Evolutionary conservation across 352 stramenopile species (phyloP), one percentile per base, ranked within the genome.

Genomic region (Phytophthora crassamura): DNA sequence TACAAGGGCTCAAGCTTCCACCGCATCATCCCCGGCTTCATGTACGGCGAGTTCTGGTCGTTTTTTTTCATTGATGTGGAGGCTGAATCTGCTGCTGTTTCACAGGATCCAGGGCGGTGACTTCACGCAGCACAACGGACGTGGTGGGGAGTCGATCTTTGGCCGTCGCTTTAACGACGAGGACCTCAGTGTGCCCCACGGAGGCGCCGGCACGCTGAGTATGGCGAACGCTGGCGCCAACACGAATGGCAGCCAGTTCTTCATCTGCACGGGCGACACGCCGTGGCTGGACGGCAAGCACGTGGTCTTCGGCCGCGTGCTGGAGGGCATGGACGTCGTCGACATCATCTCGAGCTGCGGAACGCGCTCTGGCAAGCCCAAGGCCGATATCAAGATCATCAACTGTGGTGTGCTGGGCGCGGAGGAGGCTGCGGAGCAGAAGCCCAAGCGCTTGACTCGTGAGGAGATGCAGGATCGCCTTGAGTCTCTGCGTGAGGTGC

Each of bases 271-370:
- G 41, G 82, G 80, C 35, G 88, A 97, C 63, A 99, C 96, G 28
- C 88, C 94, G 34, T 99, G 95, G 95, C 82, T 99, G 33, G 95
- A 99, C 64, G 95, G 95, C 50, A 98, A 97, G 75, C 97, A 99
- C 84, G 84, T 98, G 25, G 98, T 99, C 0, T 99, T 99, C 78
- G 97, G 97, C 30, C 78, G 80, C 47, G 91, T 97, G 7, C 42
- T 95, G 34, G 90, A 98, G 49, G 93, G 93, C 41, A 92, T 93
- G 79, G 88, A 97, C 67, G 77, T 98, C 33, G 89, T 98, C n/a
- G 95, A 98, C 59, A 90, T 86, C 41, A 74, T 98, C 46, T 85
- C 82, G 52, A 89, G 82, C 59, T 89, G 79, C 36, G 86, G 86
- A 16, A 89, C 76, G 39, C 85, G 91, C 64, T 97, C 76, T 40